phyloP scores from a whole-genome alignment of 2,329 filamentous ascomycete genomes.

The Trichoderma brevicompactum region DNA sequence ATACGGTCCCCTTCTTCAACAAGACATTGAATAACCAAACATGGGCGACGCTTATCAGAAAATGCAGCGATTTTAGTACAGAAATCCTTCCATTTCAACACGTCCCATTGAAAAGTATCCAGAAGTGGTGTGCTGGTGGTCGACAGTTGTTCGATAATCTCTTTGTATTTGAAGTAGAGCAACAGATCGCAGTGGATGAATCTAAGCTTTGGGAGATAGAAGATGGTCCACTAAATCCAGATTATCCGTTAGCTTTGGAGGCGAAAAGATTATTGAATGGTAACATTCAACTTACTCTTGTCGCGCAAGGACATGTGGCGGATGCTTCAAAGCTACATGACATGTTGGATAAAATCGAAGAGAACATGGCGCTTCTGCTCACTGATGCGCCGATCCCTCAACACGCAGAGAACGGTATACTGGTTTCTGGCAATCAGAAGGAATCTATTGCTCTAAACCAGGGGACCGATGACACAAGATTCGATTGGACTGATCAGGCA shows the following conservation, averaged over 20 bases:
- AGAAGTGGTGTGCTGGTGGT: constrained; percentile 72
- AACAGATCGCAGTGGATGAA: constrained; percentile 35
- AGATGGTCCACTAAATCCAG: constrained; percentile 55
- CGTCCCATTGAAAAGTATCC: constrained; percentile 75
- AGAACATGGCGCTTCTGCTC: constrained; percentile 29
- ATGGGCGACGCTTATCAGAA: constrained; percentile 63
- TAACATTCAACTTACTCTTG: constrained; percentile 60
- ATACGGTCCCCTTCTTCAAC: constrained; percentile 77
- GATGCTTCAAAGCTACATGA: constrained; percentile 38
- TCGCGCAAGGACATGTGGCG: constrained; percentile 54
- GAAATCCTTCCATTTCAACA: constrained; percentile 70
- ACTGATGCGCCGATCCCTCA: constrained; percentile 5
- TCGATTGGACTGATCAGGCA: constrained; percentile 64
- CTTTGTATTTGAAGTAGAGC: constrained; percentile 75
- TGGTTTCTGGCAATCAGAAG: not conserved
- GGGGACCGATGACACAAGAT: constrained; percentile 36
- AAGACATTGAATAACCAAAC: constrained; percentile 49
- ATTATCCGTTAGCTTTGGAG: constrained; percentile 81
- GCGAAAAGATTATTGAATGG: constrained; percentile 58
- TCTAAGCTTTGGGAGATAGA: constrained; percentile 58
- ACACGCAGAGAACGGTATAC: not conserved
- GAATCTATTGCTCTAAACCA: not conserved
- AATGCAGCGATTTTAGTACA: constrained; percentile 73
- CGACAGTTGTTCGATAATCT: constrained; percentile 75
- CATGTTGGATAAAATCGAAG: constrained; percentile 49